Base-by-base conservation (phyloP, 345 rosid species). In the Aquilaria malaccensis region DNA sequence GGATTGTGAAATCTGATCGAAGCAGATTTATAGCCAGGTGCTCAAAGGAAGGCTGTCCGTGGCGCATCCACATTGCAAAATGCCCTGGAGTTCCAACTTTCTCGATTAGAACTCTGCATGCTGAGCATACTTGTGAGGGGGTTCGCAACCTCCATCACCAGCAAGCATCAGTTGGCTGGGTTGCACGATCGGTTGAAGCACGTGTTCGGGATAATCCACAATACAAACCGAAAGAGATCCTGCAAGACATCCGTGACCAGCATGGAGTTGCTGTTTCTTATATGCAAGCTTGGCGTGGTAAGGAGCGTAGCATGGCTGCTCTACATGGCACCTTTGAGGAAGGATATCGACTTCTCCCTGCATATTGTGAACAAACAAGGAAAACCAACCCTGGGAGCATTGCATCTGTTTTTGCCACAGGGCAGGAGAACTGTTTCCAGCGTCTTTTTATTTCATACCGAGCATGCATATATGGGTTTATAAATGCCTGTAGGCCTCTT, bases 221-320 rank as follows among this genome's bases (percentile, higher is more conserved):
- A 66, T 94, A 82, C 73, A 94, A 91, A 71, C 99, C 99, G 0
- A 91, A 91, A 67, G 93, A 94, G 77, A 94, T 94, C 52, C 76
- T 94, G 75, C 96, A 94, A 74, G 97, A 88, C 61, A 94, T 94
- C 66, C 85, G 93, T 4, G 97, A 94, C 50, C 82, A 82, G 73
- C 99, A 94, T 74, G 99, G 99, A 29, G 99, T 94, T 76, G 93
- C 95, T 2, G 99, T 94, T 56, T 94, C 99, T 64, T 94, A 94
- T 70, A 94, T 94, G 99, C 99, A 94, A 75, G 99, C 99, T 56
- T 94, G 99, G 99, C 99, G 99, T 2, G 99, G 99, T 68, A 94
- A 94, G 76, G 99, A 94, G 75, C 87, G 99, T 13, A 85, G 95
- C 75, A 94, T 94, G 99, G 99, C 99, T 52, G 91, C 99, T 13